Evolutionary conservation across 2,329 filamentous ascomycete genomes (phyloP).

Genomic region (Alternaria sp.): DNA sequence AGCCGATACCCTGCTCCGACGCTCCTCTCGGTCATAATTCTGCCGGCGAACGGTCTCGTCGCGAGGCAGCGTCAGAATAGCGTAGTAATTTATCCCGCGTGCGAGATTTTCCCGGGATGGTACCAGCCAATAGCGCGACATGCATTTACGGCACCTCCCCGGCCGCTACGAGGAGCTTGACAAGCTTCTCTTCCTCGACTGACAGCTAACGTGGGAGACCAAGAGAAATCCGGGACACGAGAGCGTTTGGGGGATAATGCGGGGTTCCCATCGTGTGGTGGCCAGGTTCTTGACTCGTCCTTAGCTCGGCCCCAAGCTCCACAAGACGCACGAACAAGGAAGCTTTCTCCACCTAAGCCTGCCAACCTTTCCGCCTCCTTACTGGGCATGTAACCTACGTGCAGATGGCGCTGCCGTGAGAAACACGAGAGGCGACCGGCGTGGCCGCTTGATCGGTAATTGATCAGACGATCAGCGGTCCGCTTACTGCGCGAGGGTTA

Average conservation of each 20-base stretch:
- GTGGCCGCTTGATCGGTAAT: not conserved
- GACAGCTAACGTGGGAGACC: not conserved
- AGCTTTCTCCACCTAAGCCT: slow-evolving; percentile 26
- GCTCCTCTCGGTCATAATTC: not conserved
- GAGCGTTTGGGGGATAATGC: slow-evolving; percentile 11
- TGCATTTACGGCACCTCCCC: not conserved
- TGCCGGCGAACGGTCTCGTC: slow-evolving; percentile 6
- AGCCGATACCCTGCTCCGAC: not conserved
- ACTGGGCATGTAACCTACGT: slow-evolving; percentile 23
- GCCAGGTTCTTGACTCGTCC: slow-evolving; percentile 5
- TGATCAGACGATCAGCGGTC: slow-evolving; percentile 3
- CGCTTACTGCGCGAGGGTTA: not conserved
- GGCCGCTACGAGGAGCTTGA: not conserved
- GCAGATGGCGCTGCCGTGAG: not conserved
- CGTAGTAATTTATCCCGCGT: not conserved
- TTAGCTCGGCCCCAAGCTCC: slow-evolving; percentile 17
- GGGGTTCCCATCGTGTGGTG: slow-evolving; percentile 5
- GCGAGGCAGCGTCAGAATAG: slow-evolving; percentile 6
- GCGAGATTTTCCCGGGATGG: not conserved
- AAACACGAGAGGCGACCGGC: not conserved
- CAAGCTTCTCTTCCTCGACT: not conserved
- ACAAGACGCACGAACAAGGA: slow-evolving; percentile 16
- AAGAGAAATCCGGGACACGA: slow-evolving; percentile 2
- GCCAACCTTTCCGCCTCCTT: slow-evolving; percentile 10
- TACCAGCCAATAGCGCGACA: not conserved